phyloP scores from a whole-genome alignment of 352 stramenopile species.

The Salisapilia sapeloensis region DNA sequence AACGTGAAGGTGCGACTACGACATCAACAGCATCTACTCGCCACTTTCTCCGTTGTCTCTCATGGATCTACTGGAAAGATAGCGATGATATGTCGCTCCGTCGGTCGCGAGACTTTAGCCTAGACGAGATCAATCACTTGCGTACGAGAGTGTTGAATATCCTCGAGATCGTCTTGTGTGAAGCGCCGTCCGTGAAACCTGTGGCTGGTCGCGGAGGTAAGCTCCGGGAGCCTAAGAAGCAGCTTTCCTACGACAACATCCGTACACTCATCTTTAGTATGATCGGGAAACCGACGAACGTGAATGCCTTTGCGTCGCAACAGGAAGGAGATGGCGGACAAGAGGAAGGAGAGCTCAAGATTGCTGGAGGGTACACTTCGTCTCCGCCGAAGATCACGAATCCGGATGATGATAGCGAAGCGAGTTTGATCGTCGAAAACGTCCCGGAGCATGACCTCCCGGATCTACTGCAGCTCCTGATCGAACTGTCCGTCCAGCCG shows the following conservation, averaged over 20 bases:
- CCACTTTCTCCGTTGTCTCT: constrained; percentile 67
- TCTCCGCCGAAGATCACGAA: constrained; percentile 27
- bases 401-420: constrained; percentile 50
- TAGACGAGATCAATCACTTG: constrained; percentile 39
- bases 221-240: constrained; percentile 43
- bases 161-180: constrained; percentile 64
- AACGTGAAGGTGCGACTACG: constrained; percentile 48
- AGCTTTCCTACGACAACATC: constrained; percentile 73
- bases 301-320: constrained; percentile 38
- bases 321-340: constrained; percentile 44
- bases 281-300: constrained; percentile 68
- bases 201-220: constrained; percentile 35
- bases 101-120: constrained; percentile 21
- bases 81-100: constrained; percentile 24
- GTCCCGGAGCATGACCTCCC: constrained; percentile 53
- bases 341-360: constrained; percentile 18
- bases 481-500: constrained; percentile 57
- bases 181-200: constrained; percentile 32
- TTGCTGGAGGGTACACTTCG: constrained; percentile 9
- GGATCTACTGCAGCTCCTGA: constrained; percentile 57
- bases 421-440: constrained; percentile 50
- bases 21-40: constrained; percentile 56
- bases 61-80: constrained; percentile 66
- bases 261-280: constrained; percentile 73
- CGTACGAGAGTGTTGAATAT: constrained; percentile 53